A percentile compares a stretch with the other conserved stretches of the same genome.
Conservation (phyloP, 805 yeast genomes). For the Saturnispora sekii region DNA sequence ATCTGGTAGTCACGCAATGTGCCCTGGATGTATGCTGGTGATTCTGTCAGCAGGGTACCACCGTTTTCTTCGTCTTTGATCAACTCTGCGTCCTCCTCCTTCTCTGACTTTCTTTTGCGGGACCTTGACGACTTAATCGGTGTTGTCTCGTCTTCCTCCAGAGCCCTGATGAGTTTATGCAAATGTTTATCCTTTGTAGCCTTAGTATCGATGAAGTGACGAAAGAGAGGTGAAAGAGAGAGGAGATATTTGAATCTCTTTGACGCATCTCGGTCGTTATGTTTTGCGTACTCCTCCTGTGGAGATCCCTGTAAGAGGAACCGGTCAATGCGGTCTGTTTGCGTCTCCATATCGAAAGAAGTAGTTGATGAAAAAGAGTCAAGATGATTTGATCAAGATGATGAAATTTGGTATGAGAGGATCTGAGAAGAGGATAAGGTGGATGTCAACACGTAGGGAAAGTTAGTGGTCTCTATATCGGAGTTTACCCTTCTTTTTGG, state of each 20-base stretch:
- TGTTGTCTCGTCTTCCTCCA: constrained; percentile 22
- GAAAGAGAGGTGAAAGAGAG: constrained; percentile 75
- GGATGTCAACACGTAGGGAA: too few relatives aligned
- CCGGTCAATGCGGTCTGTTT: constrained; percentile 33
- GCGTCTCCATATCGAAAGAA: neutral
- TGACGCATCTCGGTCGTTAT: constrained; percentile 50
- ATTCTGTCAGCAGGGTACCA: constrained; percentile 65
- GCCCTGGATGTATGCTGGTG: constrained; percentile 53
- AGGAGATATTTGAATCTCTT: constrained; percentile 72
- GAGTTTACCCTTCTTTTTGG: too few relatives aligned
- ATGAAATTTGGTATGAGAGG: too few relatives aligned
- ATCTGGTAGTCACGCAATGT: constrained; percentile 62
- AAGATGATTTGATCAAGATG: too few relatives aligned
- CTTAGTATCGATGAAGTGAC: constrained; percentile 76
- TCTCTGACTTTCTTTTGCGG: constrained; percentile 72
- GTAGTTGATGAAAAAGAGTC: too few relatives aligned
- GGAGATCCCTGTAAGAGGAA: constrained; percentile 47
- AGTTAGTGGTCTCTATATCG: too few relatives aligned
- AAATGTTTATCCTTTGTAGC: constrained; percentile 72
- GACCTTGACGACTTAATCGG: constrained; percentile 26
- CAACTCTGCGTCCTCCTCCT: constrained; percentile 92
- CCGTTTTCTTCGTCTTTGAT: constrained; percentile 75
- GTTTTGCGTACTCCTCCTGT: constrained; percentile 43
- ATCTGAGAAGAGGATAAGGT: too few relatives aligned
- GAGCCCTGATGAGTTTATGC: constrained; percentile 41